A percentile compares a stretch with the other conserved stretches of the same genome.
These are phyloP conservation scores for Sungouiozyma ichnusensis DNA, from an alignment of 805 yeast genomes.

Conservation along the genomic window DNA sequence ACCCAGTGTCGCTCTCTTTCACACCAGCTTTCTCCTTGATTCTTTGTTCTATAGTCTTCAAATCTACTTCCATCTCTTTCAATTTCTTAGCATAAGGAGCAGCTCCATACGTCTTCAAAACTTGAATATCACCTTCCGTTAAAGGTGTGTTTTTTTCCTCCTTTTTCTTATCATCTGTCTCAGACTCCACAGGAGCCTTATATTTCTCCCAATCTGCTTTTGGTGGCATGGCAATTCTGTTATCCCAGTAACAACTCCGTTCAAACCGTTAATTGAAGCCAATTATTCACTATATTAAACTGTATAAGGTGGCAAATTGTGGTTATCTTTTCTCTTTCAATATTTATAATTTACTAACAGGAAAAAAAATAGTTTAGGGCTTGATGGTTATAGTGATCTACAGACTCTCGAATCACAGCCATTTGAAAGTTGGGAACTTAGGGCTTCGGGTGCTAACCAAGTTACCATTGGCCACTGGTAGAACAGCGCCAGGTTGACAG, in stretches of 20 bases:
- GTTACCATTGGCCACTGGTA: background rate
- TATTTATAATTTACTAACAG: too few relatives aligned
- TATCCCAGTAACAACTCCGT: too few relatives aligned
- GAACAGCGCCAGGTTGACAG: background rate
- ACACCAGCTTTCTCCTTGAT: slow-evolving; percentile 92
- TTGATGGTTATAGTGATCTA: too few relatives aligned
- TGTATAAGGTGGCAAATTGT: background rate
- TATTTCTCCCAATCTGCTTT: slow-evolving; percentile 98
- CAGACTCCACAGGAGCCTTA: slow-evolving; percentile 67
- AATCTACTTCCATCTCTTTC: slow-evolving; percentile 77
- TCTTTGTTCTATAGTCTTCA: slow-evolving; percentile 70
- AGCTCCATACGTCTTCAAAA: slow-evolving; percentile 90
- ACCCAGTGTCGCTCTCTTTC: slow-evolving; percentile 95
- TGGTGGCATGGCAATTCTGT: slow-evolving; percentile 59
- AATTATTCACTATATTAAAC: too few relatives aligned
- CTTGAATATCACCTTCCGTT: slow-evolving; percentile 95
- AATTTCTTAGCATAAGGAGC: slow-evolving; percentile 86
- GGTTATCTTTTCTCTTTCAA: background rate
- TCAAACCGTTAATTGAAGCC: too few relatives aligned
- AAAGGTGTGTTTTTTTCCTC: slow-evolving; percentile 77
- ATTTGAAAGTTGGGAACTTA: too few relatives aligned
- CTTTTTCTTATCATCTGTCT: slow-evolving; percentile 43
- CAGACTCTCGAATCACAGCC: too few relatives aligned
- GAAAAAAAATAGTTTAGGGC: too few relatives aligned
- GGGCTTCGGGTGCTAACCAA: too few relatives aligned